Percentiles rank a stretch among this genome's conserved stretches.
phyloP scores from a whole-genome alignment of 345 rosid genomes.

The Bruguiera sexangula region DNA sequence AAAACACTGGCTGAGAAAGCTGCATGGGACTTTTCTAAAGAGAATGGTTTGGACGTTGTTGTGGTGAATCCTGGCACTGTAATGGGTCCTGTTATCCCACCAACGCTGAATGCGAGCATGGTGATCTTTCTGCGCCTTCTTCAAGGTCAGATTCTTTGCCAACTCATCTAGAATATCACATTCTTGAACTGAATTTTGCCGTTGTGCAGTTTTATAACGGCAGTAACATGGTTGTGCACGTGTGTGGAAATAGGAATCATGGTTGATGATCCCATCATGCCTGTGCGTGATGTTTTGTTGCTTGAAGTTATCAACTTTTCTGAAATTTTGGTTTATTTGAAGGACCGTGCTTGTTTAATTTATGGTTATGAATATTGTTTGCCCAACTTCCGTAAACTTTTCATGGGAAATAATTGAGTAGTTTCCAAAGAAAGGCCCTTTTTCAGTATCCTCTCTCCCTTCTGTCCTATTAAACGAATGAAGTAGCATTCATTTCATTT shows the following conservation, averaged over 20 bases:
- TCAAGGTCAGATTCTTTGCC: conserved; percentile 40
- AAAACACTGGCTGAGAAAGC: conserved; percentile 91
- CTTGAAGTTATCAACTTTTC: no score
- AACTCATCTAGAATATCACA: neutral
- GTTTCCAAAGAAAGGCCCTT: neutral
- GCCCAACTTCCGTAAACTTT: no score
- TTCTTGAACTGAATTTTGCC: neutral
- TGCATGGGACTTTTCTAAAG: conserved; percentile 78
- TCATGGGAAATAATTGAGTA: neutral
- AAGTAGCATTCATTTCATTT: neutral
- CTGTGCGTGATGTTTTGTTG: no score
- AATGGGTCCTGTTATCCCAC: conserved; percentile 81
- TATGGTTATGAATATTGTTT: no score
- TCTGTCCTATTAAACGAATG: no score
- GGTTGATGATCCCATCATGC: no score
- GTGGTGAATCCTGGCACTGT: conserved; percentile 93
- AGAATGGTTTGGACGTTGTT: conserved; percentile 78
- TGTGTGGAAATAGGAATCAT: no score
- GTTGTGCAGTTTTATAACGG: neutral
- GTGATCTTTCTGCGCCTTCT: conserved; percentile 66
- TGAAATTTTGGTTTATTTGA: no score
- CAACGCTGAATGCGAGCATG: conserved; percentile 80
- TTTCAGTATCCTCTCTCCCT: no score
- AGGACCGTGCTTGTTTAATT: no score
- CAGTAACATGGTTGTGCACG: no score